These are phyloP conservation scores for Scheffersomyces parashehatae DNA, from an alignment of 1,139 yeast genomes.

Conservation along the genomic window DNA sequence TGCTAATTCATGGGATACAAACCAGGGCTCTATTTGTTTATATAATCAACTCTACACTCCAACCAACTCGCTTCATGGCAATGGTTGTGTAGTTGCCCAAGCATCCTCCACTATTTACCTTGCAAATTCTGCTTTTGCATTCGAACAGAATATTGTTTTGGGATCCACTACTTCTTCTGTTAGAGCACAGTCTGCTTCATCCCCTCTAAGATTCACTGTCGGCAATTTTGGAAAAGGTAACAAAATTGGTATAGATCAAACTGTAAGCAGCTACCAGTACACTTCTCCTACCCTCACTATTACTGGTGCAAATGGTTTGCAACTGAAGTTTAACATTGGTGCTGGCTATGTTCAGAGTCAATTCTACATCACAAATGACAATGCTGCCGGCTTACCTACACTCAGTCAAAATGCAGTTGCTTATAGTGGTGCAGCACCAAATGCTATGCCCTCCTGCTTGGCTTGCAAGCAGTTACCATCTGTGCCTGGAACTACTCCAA, in stretches of 20 bases:
- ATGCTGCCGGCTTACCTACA: constrained; percentile 9
- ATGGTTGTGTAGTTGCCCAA: constrained; percentile 15
- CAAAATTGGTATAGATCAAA: constrained; percentile 20
- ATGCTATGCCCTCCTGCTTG: background rate
- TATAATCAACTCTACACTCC: constrained; percentile 12
- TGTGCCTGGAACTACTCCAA: too few relatives aligned
- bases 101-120: constrained; percentile 7
- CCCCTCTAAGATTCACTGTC: constrained; percentile 21
- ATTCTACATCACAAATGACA: constrained; percentile 15
- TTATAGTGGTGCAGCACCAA: constrained; percentile 17
- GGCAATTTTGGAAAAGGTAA: constrained; percentile 33
- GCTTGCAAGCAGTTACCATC: too few relatives aligned
- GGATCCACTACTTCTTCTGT: constrained; percentile 10
- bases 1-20: constrained; percentile 14
- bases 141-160: constrained; percentile 12
- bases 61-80: constrained; percentile 10
- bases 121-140: constrained; percentile 7
- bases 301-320: constrained; percentile 1
- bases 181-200: constrained; percentile 13
- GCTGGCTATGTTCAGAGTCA: constrained; percentile 16
- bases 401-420: constrained; percentile 14
- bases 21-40: constrained; percentile 16
- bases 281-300: constrained; percentile 17
- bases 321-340: constrained; percentile 18
- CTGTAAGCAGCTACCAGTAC: constrained; percentile 8